Evolutionary conservation across 2,329 filamentous ascomycete genomes (phyloP).

Genomic region (Phaeophleospora eucalypticola): DNA sequence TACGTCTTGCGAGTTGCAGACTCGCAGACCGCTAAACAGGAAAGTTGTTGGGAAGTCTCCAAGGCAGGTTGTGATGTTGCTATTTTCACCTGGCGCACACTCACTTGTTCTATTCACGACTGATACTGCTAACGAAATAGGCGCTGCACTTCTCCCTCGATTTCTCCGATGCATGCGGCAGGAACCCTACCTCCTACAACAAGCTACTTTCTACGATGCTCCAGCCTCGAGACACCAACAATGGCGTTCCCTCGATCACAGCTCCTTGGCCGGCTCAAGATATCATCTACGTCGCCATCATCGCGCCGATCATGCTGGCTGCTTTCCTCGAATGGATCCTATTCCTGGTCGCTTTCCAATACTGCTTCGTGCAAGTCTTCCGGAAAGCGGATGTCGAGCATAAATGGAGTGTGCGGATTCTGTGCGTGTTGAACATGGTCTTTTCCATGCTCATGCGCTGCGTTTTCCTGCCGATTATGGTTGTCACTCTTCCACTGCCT

Average conservation of each 20-base stretch:
- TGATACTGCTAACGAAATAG: too few species aligned
- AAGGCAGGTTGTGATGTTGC: too few species aligned
- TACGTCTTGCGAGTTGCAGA: too few species aligned
- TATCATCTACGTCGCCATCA: slow-evolving; percentile 80
- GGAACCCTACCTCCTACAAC: not conserved
- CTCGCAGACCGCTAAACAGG: not conserved
- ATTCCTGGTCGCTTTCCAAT: slow-evolving; percentile 89
- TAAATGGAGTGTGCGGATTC: slow-evolving; percentile 72
- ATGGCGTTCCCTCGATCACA: slow-evolving; percentile 13
- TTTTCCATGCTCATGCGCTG: slow-evolving; percentile 75
- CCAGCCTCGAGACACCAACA: slow-evolving; percentile 6
- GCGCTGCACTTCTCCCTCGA: too few species aligned
- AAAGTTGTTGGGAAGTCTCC: not conserved
- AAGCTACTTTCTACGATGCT: slow-evolving; percentile 3
- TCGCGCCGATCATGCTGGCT: slow-evolving; percentile 76
- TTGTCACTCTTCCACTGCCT: slow-evolving; percentile 85
- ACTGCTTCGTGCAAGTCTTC: slow-evolving; percentile 84
- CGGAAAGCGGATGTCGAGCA: slow-evolving; percentile 66
- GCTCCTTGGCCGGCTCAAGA: slow-evolving; percentile 40
- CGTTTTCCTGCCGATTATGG: slow-evolving; percentile 89
- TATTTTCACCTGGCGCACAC: too few species aligned
- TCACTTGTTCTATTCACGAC: too few species aligned
- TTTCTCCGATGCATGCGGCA: not conserved
- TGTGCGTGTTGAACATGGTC: slow-evolving; percentile 71
- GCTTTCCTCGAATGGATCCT: slow-evolving; percentile 90